Conservation (phyloP, 139 green algal genomes). For the Chlamydomonas urium region DNA sequence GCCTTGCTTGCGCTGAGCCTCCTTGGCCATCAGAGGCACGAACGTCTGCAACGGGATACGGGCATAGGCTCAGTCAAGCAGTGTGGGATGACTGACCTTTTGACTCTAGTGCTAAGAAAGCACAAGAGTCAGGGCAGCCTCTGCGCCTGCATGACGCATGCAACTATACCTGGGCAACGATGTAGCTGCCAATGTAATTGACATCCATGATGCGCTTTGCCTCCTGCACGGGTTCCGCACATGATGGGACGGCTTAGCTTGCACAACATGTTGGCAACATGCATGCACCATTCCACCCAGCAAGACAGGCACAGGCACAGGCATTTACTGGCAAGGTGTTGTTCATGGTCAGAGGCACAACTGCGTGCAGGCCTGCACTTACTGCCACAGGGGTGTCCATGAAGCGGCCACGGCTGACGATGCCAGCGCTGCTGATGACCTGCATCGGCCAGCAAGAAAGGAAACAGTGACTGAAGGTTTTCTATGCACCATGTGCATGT, state of each 20-base stretch:
- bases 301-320: too few species aligned
- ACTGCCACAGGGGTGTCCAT: conserved; percentile 22
- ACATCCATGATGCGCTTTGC: conserved; percentile 29
- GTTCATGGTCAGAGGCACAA: neutral
- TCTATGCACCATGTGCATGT: too few species aligned
- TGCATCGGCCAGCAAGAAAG: neutral
- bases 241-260: too few species aligned
- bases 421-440: conserved; percentile 36
- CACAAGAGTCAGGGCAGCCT: too few species aligned
- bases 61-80: too few species aligned
- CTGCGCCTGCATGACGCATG: too few species aligned
- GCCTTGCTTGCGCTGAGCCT: conserved; percentile 13
- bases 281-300: too few species aligned
- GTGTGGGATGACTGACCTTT: too few species aligned
- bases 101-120: too few species aligned
- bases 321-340: too few species aligned
- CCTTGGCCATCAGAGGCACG: conserved; percentile 35
- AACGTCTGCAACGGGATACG: conserved; percentile 25
- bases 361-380: conserved; percentile 11
- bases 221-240: conserved; percentile 20
- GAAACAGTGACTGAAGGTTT: too few species aligned
- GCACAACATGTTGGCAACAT: too few species aligned
- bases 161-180: conserved; percentile 23
- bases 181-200: conserved; percentile 48
- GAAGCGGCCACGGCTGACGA: conserved; percentile 30